These are phyloP conservation scores for Nicotiana undulata DNA, from an alignment of 257 asterid genomes.

Conservation along the genomic window DNA sequence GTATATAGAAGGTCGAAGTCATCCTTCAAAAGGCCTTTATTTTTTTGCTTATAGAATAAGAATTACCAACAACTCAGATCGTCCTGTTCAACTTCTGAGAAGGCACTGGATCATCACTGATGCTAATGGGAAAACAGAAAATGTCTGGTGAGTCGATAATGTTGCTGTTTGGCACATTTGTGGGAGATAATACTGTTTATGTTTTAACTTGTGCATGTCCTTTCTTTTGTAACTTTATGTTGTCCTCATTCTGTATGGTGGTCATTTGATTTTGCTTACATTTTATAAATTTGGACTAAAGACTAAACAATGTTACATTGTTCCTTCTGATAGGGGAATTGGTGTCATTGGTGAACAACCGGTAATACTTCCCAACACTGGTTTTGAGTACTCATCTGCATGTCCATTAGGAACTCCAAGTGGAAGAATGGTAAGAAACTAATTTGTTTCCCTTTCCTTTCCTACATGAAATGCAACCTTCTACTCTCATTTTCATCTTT, in stretches of 20 bases:
- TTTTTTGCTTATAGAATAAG: conserved; percentile 79
- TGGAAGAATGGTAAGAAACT: conserved; percentile 76
- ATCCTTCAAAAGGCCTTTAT: conserved; percentile 71
- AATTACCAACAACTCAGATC: conserved; percentile 71
- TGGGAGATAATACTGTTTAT: neutral
- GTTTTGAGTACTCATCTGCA: conserved; percentile 88
- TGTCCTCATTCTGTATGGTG: neutral
- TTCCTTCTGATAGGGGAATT: conserved; percentile 42
- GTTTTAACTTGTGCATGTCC: neutral
- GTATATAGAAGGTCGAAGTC: conserved; percentile 69
- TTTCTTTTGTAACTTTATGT: neutral
- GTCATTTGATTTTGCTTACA: neutral
- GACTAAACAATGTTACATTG: neutral
- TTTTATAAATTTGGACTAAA: neutral
- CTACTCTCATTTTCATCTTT: neutral
- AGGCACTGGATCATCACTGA: conserved; percentile 92
- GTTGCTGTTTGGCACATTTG: neutral
- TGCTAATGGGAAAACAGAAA: conserved; percentile 66
- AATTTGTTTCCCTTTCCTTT: neutral
- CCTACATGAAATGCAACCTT: neutral
- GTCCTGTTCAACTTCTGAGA: conserved; percentile 86
- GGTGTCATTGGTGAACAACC: conserved; percentile 97
- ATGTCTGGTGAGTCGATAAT: conserved; percentile 48
- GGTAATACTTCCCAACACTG: conserved; percentile 71
- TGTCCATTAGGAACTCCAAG: conserved; percentile 73